phyloP scores from a whole-genome alignment of 495 filamentous ascomycete species.

The Annulohypoxylon stygium region DNA sequence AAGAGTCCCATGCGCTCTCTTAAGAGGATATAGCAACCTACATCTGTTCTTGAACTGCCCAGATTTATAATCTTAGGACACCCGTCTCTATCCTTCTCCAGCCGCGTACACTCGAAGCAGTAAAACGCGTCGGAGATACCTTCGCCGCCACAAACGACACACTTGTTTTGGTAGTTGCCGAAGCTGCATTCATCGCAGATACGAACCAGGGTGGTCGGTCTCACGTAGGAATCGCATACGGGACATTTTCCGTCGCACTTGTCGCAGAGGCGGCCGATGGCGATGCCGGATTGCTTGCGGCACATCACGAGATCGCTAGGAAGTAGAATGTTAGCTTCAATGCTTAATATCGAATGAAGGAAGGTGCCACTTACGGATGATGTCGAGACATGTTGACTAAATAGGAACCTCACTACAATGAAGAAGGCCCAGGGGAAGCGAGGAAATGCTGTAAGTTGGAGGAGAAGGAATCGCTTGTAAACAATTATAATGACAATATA shows the following conservation, averaged over 20 bases:
- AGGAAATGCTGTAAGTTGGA: conserved; percentile 8
- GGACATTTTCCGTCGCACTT: conserved; percentile 99
- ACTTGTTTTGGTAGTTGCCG: conserved; percentile 99
- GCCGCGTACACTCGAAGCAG: conserved; percentile 97
- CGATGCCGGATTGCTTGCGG: conserved; percentile 97
- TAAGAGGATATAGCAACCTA: conserved; percentile 61
- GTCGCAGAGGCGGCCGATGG: conserved; percentile 98
- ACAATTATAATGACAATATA: not conserved
- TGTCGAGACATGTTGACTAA: conserved; percentile 74
- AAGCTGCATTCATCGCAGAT: conserved; percentile 99
- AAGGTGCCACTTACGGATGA: conserved; percentile 73
- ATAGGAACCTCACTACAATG: conserved; percentile 22
- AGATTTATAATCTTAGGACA: conserved; percentile 99
- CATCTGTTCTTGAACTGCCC: conserved; percentile 93
- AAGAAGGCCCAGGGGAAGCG: not conserved
- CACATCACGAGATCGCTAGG: conserved; percentile 97
- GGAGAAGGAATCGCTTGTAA: not conserved
- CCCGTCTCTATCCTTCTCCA: conserved; percentile 97
- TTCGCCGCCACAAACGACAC: conserved; percentile 97
- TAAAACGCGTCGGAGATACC: conserved; percentile 99
- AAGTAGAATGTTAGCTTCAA: conserved; percentile 49
- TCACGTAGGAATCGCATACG: conserved; percentile 98
- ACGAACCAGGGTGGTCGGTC: conserved; percentile 94
- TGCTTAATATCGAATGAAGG: conserved; percentile 49
- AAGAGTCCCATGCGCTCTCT: not conserved